Percentiles rank a stretch among this genome's conserved stretches.
phyloP scores from a whole-genome alignment of 1,139 yeast genomes.

The Scheffersomyces cryptocercus region DNA sequence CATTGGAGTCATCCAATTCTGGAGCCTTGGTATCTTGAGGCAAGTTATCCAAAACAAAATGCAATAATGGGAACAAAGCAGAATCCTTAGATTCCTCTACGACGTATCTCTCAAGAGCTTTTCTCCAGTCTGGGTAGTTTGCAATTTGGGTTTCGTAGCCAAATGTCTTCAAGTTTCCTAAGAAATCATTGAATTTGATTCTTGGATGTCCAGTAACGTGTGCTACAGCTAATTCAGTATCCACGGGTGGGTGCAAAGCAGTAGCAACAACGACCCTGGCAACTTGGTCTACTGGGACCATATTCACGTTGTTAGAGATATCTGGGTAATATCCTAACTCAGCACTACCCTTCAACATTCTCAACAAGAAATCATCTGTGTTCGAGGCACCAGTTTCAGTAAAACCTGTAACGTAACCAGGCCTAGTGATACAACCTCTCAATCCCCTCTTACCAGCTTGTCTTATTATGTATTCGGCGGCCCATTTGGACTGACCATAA shows the following conservation, averaged over 20 bases:
- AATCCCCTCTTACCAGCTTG: conserved; percentile 86
- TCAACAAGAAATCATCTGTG: conserved; percentile 91
- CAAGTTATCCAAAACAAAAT: conserved; percentile 88
- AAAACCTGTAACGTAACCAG: conserved; percentile 94
- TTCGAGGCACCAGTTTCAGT: conserved; percentile 83
- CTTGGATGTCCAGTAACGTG: conserved; percentile 99
- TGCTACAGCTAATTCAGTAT: conserved; percentile 63
- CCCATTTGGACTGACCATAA: conserved; percentile 98
- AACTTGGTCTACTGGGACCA: conserved; percentile 98
- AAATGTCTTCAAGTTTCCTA: conserved; percentile 61
- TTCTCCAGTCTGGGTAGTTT: conserved; percentile 80
- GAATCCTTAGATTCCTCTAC: conserved; percentile 70
- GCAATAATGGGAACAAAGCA: conserved; percentile 90
- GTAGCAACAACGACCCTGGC: conserved; percentile 88
- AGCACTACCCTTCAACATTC: conserved; percentile 92
- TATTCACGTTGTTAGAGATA: conserved; percentile 83
- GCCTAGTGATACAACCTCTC: conserved; percentile 86
- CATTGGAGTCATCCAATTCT: conserved; percentile 84
- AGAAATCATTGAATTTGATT: conserved; percentile 71
- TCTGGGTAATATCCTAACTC: conserved; percentile 87
- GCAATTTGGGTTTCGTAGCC: conserved; percentile 69
- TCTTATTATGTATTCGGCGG: conserved; percentile 86
- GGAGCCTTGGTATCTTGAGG: conserved; percentile 94
- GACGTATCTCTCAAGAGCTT: conserved; percentile 72
- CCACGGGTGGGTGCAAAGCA: conserved; percentile 71